Evolutionary conservation across 2,329 filamentous ascomycete genomes (phyloP), one percentile per base, ranked within the genome.

Genomic region (Hypoxylon sp.): DNA sequence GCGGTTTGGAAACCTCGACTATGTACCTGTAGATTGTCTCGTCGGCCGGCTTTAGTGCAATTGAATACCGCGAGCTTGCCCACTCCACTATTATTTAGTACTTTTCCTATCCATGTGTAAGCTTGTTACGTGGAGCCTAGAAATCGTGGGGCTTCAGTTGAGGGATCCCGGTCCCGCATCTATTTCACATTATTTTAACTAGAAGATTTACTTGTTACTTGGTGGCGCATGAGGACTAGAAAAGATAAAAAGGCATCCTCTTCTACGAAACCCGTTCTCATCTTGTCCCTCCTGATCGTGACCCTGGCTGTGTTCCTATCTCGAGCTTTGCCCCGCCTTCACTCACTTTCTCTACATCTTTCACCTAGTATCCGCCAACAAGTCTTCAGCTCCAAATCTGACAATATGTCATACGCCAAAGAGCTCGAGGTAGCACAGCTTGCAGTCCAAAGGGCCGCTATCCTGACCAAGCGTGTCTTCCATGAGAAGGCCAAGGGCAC

Each of bases 401-500:
- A 57, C 46, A 67, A 71, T 61, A 70, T 64, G 59, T 82, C 85
- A 63, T 94, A 94, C 83, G 83, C 86, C 66, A 87, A 89, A 72
- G 92, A 94, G 81, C 86, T 92, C 72, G 84, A 90, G 75, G 85
- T 93, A 53, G 92, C 92, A 59, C 88, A 92, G 74, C 86, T 94
- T 29, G 92, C 92, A 54, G 92, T 94, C 33, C 91, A 93, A 80
- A 86, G 92, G 67, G 92, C 92, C 26, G 84, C 89, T 22, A 84
- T 94, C 71, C 86, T 94, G 64, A 94, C 92, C 56, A 92, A 93
- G 80, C 88, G 88, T 69, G 92, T 94, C 78, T 93, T 92, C 84
- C 86, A 94, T 82, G 92, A 95, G 75, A 96, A 95, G 82, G 92
- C 94, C 75, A 98, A 98, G 84, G 95, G 95, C 74, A 98, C 96